A percentile compares a stretch with the other conserved stretches of the same genome.
phyloP scores from a whole-genome alignment of 2,329 filamentous ascomycete genomes.

The Aotearoamyces nothofagi region DNA sequence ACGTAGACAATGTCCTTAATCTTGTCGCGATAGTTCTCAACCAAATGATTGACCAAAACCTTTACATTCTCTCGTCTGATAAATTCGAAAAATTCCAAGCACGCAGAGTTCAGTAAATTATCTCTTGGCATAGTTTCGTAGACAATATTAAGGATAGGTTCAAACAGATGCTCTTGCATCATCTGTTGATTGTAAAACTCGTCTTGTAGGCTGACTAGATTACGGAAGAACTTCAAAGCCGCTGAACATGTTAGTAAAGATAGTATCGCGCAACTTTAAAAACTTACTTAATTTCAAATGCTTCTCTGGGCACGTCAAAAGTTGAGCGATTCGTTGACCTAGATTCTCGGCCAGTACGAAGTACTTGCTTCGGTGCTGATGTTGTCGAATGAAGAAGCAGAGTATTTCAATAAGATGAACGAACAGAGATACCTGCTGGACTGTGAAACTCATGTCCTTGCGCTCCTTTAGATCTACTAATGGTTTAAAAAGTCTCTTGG shows the following conservation, averaged over 20 bases:
- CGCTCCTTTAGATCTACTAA: constrained; percentile 64
- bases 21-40: constrained; percentile 69
- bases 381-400: constrained; percentile 85
- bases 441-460: constrained; percentile 53
- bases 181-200: constrained; percentile 84
- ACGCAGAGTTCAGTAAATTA: constrained; percentile 86
- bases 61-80: constrained; percentile 74
- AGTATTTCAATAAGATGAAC: constrained; percentile 85
- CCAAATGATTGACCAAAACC: constrained; percentile 67
- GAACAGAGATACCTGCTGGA: constrained; percentile 80
- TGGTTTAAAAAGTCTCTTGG: constrained; percentile 72
- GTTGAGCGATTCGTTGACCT: constrained; percentile 63
- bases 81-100: constrained; percentile 84
- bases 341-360: constrained; percentile 75
- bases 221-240: constrained; percentile 86
- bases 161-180: constrained; percentile 65
- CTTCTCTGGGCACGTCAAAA: constrained; percentile 75
- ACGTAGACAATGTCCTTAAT: constrained; percentile 66
- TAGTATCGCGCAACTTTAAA: background rate
- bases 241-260: constrained; percentile 32
- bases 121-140: constrained; percentile 78
- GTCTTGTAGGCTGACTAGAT: constrained; percentile 71
- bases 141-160: constrained; percentile 72
- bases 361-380: constrained; percentile 72
- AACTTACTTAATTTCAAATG: constrained; percentile 73